These are phyloP conservation scores for Alternaria angustiovoidea DNA, from an alignment of 2,329 filamentous ascomycete species.

Conservation along the genomic window DNA sequence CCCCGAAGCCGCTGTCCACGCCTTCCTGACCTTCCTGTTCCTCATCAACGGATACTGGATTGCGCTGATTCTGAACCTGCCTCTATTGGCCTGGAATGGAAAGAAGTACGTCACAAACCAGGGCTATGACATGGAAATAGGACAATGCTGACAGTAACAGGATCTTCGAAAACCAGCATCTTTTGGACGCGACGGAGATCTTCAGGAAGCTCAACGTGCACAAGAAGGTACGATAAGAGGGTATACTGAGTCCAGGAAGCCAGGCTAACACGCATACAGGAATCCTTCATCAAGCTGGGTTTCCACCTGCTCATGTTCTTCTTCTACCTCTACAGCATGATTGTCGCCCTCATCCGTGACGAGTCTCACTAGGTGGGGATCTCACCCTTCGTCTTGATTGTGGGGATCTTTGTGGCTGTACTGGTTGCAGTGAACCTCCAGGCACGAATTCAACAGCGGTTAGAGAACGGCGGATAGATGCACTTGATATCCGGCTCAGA, in stretches of 20 bases:
- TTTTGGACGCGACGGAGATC: conserved; percentile 97
- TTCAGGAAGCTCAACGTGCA: conserved; percentile 99
- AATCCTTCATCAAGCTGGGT: conserved; percentile 98
- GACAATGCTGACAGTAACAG: conserved; percentile 61
- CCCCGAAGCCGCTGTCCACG: conserved; percentile 96
- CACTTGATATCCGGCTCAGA: conserved; percentile 25
- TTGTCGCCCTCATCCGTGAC: conserved; percentile 94
- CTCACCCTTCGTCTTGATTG: conserved; percentile 4
- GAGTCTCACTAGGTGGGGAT: conserved; percentile 73
- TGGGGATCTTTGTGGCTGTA: conserved; percentile 5
- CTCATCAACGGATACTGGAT: conserved; percentile 99
- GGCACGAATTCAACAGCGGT: neutral
- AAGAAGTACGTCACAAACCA: conserved; percentile 82
- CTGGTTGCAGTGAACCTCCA: conserved; percentile 6
- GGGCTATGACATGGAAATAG: neutral
- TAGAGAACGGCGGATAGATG: neutral
- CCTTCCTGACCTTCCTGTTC: conserved; percentile 93
- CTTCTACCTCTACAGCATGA: conserved; percentile 99
- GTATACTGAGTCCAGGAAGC: neutral
- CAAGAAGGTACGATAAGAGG: conserved; percentile 77
- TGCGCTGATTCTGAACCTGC: conserved; percentile 88
- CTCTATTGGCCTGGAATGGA: conserved; percentile 88
- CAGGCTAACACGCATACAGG: conserved; percentile 61
- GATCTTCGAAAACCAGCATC: conserved; percentile 95
- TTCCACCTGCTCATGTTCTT: conserved; percentile 99